A percentile compares a stretch with the other conserved stretches of the same genome.
Conservation (phyloP, 75 land plant species). For the Larix kaempferi region DNA sequence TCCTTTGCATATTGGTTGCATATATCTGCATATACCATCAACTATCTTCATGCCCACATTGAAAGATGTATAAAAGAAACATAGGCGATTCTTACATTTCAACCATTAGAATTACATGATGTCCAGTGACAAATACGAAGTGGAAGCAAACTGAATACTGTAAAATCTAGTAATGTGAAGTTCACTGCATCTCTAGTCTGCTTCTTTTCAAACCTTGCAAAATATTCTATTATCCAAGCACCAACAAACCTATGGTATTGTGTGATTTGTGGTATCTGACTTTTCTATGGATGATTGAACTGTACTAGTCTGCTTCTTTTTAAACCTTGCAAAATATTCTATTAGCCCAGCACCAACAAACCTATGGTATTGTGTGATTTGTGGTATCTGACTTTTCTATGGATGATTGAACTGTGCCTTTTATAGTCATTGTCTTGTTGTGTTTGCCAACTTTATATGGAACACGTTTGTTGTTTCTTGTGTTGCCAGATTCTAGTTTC, state of each 20-base stretch:
- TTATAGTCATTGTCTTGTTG: background rate
- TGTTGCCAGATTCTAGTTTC: slow-evolving; percentile 58
- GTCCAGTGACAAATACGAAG: background rate
- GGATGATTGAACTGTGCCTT: background rate
- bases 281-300: background rate
- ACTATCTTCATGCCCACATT: background rate
- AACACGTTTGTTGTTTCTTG: background rate
- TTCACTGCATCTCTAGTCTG: too few relatives aligned
- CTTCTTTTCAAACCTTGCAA: too few relatives aligned
- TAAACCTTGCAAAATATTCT: too few relatives aligned
- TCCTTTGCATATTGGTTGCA: too few relatives aligned
- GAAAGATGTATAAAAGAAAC: background rate
- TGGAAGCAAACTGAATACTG: background rate
- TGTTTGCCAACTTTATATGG: background rate
- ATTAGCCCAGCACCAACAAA: background rate
- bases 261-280: background rate
- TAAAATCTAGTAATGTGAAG: too few relatives aligned
- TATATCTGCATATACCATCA: too few relatives aligned
- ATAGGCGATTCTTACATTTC: background rate
- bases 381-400: background rate
- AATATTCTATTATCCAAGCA: background rate
- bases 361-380: background rate
- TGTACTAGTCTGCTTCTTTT: too few relatives aligned
- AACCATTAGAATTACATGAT: background rate
- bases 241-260: background rate